Base-by-base conservation (phyloP, 208 protist species). In the Jaenimonas drosophilae region DNA sequence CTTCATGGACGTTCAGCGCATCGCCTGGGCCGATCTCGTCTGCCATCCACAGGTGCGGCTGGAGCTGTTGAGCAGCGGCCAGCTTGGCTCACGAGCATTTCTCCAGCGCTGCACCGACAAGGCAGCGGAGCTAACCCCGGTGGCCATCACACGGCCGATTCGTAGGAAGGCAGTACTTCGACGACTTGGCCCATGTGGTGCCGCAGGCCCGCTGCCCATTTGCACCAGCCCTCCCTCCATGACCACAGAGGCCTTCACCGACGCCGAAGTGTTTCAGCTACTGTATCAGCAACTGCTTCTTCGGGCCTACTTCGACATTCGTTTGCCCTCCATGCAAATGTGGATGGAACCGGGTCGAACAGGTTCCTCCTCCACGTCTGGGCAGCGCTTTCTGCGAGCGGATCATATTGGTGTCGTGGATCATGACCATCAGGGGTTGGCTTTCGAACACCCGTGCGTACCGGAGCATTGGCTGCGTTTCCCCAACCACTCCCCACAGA, bases 201-300 rank as follows among this genome's bases (percentile, higher is more conserved):
- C 31, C 31, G 11, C 31, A 14, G 31, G 11, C 31, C 31, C 31
- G n/a, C n/a, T n/a, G n/a, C n/a, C n/a, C 5, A 12, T 45, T 5
- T 12, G 9, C 14, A 31, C 25, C 11, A 30, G 36, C 1, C 59
- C 62, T 1, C 42, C 56, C 11, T 75, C 63, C 11, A 57, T 80
- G 26, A 64, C 58, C 5, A 77, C 75, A 26, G 36, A 69, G 33
- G 70, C 78, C 14, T 92, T 87, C 53, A 67, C 63, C 33, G 84
- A 92, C 38, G 76, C 70, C 1, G 84, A 92, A 54, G 62, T 92
- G 19, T 92, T 92, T 51, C 78, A 92, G 64, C 63, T 88, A 0
- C 75, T 86, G 39, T 88, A 88, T 58, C 17, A 88, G 9, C 84
- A 92, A 46, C 76, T 92, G 20, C 39, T 88, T 31, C 77, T 92